Base-by-base conservation (phyloP, 1,284 basidiomycete species). In the Sparassis latifolia region DNA sequence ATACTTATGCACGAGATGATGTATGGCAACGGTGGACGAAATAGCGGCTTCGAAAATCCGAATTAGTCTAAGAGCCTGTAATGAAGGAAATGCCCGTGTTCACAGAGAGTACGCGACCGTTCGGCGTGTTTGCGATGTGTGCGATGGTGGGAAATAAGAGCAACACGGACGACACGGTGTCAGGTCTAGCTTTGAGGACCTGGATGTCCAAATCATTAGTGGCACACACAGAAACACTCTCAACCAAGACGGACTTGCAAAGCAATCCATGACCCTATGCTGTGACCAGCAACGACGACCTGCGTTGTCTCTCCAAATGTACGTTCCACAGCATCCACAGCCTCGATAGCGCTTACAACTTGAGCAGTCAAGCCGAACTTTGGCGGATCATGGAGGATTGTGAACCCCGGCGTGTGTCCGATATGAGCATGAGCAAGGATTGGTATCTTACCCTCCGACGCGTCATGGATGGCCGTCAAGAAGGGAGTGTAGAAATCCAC, bases 101-200 rank as follows among this genome's bases (percentile, higher is more conserved):
- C 35, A 71, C 71, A 41, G 62, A 66, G 10, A 84, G 59, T 31
- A 53, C 62, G 43, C 63, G 67, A 2, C 81, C 82, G 49, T 79
- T 82, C 0, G 80, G 80, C 2, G 80, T 82, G n/a, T 66, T 57
- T 4, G 62, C 71, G 28, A 86, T 81, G 49, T 79, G 62, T 20
- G 70, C 69, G 37, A 85, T 72, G 1, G 82, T 78, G 1, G 83
- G 83, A 59, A 78, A 83, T 3, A 86, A 66, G 40, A 85, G 58
- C 53, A 84, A 78, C 4, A 66, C 62, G 12, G 66, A 70, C 31
- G 65, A 49, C 12, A 77, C 61, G 10, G 53, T 54, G 33, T 68
- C 53, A 6, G 69, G 58, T 44, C 77, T 67, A n/a, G 68, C 64
- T 65, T 78, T 80, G 44, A 82, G 58, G 31, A 77, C 66, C 80